Evolutionary conservation across 78 protist genomes (phyloP).

Genomic region (Pelomyxa schiedti): DNA sequence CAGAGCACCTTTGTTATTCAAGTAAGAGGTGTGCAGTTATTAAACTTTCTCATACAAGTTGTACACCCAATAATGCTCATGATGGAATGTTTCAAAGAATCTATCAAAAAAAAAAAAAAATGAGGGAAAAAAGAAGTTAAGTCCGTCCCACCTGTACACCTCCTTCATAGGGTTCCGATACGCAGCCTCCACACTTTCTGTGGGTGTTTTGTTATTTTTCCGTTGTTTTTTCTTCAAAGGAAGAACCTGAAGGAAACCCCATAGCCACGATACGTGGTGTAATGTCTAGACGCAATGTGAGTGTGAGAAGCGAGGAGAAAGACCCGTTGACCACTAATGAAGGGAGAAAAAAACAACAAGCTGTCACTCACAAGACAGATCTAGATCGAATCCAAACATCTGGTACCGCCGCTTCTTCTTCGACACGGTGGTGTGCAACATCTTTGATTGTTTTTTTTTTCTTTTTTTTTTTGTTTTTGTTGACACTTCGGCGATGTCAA

Average conservation of each 20-base stretch:
- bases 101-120: not conserved
- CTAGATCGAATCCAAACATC: constrained; percentile 48
- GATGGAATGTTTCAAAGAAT: constrained; percentile 34
- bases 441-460: too few relatives aligned
- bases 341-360: not conserved
- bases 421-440: constrained; percentile 50
- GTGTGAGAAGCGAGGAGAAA: not conserved
- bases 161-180: not conserved
- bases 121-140: not conserved
- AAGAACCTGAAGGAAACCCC: constrained; percentile 63
- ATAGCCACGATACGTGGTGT: constrained; percentile 50
- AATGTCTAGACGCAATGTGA: constrained; percentile 19
- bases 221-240: constrained; percentile 34
- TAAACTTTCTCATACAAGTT: constrained; percentile 28
- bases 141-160: too few relatives aligned
- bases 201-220: not conserved
- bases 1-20: constrained; percentile 41
- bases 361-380: constrained; percentile 36
- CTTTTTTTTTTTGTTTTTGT: too few relatives aligned
- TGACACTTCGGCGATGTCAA: too few relatives aligned
- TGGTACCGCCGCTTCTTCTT: constrained; percentile 60
- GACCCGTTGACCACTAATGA: not conserved
- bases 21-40: not conserved
- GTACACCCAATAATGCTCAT: constrained; percentile 58
- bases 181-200: not conserved